Evolutionary conservation across 2,329 filamentous ascomycete species (phyloP).

Genomic region (Diaporthe australafricana): DNA sequence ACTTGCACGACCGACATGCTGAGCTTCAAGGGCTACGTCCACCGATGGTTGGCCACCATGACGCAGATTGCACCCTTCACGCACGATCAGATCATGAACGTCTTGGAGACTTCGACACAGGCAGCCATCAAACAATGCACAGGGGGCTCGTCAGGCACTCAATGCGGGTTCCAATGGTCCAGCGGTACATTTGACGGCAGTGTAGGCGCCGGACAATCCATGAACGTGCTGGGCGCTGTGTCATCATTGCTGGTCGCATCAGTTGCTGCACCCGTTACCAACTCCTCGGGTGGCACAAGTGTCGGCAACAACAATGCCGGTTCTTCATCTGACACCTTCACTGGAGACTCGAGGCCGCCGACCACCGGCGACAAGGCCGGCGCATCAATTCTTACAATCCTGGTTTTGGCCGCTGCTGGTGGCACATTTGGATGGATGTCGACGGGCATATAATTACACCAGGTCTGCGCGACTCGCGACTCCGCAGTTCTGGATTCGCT

Average conservation of each 20-base stretch:
- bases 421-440: constrained; percentile 51
- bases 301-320: constrained; percentile 43
- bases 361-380: constrained; percentile 46
- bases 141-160: constrained; percentile 45
- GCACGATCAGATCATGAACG: constrained; percentile 34
- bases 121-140: constrained; percentile 37
- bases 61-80: constrained; percentile 37
- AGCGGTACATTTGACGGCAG: constrained; percentile 59
- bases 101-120: constrained; percentile 30
- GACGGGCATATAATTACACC: constrained; percentile 29
- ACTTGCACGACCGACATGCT: constrained; percentile 39
- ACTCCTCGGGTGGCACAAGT: constrained; percentile 43
- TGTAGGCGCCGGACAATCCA: constrained; percentile 65
- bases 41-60: constrained; percentile 37
- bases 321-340: constrained; percentile 40
- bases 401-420: constrained; percentile 38
- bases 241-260: constrained; percentile 55
- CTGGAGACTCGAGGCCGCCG: constrained; percentile 39
- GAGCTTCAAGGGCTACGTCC: constrained; percentile 39
- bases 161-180: constrained; percentile 67
- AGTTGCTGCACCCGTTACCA: constrained; percentile 39
- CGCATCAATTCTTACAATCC: constrained; percentile 44
- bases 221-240: constrained; percentile 65
- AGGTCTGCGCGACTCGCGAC: not conserved
- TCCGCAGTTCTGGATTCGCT: not conserved